phyloP scores from a whole-genome alignment of 345 rosid genomes.

The Erucastrum elatum region DNA sequence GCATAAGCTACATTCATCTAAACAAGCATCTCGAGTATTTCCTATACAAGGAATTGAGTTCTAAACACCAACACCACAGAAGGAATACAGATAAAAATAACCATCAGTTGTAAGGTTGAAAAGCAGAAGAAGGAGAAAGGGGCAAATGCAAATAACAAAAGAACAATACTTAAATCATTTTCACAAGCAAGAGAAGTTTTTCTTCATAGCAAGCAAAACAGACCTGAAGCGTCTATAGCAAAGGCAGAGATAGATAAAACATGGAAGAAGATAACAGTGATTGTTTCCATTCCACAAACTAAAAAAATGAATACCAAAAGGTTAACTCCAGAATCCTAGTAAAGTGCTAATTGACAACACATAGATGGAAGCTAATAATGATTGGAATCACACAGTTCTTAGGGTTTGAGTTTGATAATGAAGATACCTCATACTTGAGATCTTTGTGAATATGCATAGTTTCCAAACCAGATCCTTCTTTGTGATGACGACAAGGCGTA shows the following conservation, averaged over 20 bases:
- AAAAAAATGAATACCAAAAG: too few relatives aligned
- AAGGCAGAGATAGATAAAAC: too few relatives aligned
- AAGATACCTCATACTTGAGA: conserved; percentile 64
- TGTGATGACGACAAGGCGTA: conserved; percentile 14
- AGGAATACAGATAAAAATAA: neutral
- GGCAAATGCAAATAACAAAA: neutral
- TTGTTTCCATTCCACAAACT: too few relatives aligned
- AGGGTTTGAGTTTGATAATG: neutral
- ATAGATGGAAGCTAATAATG: neutral
- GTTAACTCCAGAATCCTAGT: neutral
- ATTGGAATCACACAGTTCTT: neutral
- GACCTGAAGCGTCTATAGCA: too few relatives aligned
- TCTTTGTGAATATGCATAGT: conserved; percentile 47
- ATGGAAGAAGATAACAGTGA: too few relatives aligned
- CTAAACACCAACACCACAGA: neutral
- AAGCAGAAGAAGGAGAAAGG: neutral
- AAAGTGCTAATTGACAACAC: neutral
- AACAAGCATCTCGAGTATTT: neutral
- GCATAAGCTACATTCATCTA: neutral
- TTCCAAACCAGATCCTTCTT: conserved; percentile 25
- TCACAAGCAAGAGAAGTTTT: neutral
- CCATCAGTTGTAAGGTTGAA: neutral
- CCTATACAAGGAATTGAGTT: neutral
- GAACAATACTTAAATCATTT: too few relatives aligned
- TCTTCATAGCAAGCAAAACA: neutral